These are phyloP conservation scores for Aspergillus leporis DNA, from an alignment of 495 filamentous ascomycete species.

Conservation along the genomic window DNA sequence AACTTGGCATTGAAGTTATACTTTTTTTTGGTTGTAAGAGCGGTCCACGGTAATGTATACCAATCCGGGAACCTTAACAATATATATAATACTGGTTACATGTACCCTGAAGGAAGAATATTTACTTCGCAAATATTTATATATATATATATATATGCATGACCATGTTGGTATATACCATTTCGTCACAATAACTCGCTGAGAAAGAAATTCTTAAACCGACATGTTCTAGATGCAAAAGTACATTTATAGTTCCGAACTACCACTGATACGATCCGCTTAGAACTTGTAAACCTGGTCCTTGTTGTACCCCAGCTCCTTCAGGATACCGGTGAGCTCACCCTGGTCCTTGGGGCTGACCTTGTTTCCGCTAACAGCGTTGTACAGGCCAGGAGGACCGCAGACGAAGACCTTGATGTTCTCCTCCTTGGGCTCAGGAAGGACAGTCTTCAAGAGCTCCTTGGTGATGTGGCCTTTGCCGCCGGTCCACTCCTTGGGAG, in stretches of 20 bases:
- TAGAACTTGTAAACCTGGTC: constrained; percentile 99
- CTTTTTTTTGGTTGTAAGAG: too few relatives aligned
- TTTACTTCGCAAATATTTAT: too few relatives aligned
- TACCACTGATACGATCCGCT: constrained; percentile 14
- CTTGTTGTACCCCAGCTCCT: constrained; percentile 86
- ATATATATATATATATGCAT: too few relatives aligned
- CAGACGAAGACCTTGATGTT: constrained; percentile 94
- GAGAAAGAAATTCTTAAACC: too few relatives aligned
- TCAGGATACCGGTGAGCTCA: constrained; percentile 78
- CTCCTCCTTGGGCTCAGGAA: constrained; percentile 83
- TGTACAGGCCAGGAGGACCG: constrained; percentile 90
- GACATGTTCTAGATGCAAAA: neutral
- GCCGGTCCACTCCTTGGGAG: constrained; percentile 77
- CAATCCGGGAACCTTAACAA: too few relatives aligned
- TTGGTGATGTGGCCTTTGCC: constrained; percentile 78
- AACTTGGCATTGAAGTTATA: neutral
- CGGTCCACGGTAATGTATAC: too few relatives aligned
- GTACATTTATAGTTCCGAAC: neutral
- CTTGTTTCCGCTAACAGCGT: constrained; percentile 86
- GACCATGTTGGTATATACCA: too few relatives aligned
- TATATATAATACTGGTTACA: too few relatives aligned
- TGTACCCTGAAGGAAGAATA: too few relatives aligned
- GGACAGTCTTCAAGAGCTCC: constrained; percentile 86
- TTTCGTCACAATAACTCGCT: too few relatives aligned
- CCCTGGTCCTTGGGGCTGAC: constrained; percentile 89